These are phyloP conservation scores for Penicillium coprophilum DNA, from an alignment of 495 filamentous ascomycete species.

Conservation along the genomic window DNA sequence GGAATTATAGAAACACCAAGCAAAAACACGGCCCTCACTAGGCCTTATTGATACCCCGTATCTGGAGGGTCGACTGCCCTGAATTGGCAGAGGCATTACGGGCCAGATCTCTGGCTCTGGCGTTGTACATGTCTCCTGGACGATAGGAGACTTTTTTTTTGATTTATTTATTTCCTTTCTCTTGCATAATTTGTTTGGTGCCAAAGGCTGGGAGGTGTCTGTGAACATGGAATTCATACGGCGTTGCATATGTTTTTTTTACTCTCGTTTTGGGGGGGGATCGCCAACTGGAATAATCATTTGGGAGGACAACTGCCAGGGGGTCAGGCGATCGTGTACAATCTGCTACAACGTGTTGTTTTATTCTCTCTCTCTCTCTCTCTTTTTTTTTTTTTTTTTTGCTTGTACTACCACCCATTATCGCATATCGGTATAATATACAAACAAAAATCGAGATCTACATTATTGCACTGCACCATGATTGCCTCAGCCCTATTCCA, in stretches of 20 bases:
- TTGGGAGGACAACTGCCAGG: constrained; percentile 9
- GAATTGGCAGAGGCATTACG: constrained; percentile 21
- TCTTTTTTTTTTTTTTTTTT: constrained; percentile 9
- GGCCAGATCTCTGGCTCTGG: constrained; percentile 32
- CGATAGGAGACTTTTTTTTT: constrained; percentile 21
- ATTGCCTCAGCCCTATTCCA: too few species aligned
- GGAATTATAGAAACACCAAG: constrained; percentile 9
- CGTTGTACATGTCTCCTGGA: constrained; percentile 38
- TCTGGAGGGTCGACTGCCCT: constrained; percentile 22
- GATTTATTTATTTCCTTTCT: constrained; percentile 21
- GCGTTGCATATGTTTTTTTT: constrained; percentile 25
- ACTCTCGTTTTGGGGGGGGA: constrained; percentile 12
- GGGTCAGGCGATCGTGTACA: constrained; percentile 29
- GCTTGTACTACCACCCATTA: constrained; percentile 25
- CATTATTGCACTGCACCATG: neutral
- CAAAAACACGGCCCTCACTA: constrained; percentile 6
- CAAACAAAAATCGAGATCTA: constrained; percentile 17
- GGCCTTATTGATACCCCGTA: constrained; percentile 30
- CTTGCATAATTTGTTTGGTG: constrained; percentile 34
- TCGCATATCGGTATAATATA: constrained; percentile 23
- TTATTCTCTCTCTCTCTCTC: too few species aligned
- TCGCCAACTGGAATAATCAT: constrained; percentile 25
- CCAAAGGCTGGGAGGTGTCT: constrained; percentile 22
- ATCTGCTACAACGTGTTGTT: constrained; percentile 24
- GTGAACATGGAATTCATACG: constrained; percentile 20